Evolutionary conservation across 495 filamentous ascomycete genomes (phyloP).

Genomic region (Chaetomium cochliodes): DNA sequence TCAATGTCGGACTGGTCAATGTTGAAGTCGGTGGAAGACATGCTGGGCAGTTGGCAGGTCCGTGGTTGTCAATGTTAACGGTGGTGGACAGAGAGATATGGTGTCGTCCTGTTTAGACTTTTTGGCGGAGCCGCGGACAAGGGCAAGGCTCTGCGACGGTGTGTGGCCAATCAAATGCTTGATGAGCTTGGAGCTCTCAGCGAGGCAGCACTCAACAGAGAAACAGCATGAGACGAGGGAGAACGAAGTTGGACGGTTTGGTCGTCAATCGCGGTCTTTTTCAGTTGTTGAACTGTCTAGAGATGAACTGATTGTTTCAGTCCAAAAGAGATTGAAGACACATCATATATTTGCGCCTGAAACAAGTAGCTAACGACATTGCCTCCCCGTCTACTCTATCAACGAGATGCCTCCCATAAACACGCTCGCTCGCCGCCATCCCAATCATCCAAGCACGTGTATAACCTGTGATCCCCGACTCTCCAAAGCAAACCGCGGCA

Average conservation of each 20-base stretch:
- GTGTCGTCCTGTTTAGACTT: conserved; percentile 3
- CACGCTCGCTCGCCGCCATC: background rate
- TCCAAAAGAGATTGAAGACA: background rate
- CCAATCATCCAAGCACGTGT: background rate
- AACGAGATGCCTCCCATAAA: background rate
- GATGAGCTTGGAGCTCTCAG: background rate
- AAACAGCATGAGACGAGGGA: no score
- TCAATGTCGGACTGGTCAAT: conserved; percentile 56
- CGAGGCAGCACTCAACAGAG: no score
- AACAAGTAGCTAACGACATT: background rate
- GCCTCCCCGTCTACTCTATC: background rate
- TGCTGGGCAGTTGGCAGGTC: conserved; percentile 22
- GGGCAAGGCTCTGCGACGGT: conserved; percentile 14
- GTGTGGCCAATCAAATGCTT: conserved; percentile 27
- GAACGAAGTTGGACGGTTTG: no score
- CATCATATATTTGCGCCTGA: background rate
- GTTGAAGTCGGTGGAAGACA: conserved; percentile 35
- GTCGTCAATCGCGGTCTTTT: no score
- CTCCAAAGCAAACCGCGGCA: background rate
- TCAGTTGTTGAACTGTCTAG: no score
- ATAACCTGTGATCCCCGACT: background rate
- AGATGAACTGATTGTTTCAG: no score
- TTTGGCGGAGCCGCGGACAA: conserved; percentile 9
- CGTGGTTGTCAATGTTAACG: background rate
- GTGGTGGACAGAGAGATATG: background rate